Evolutionary conservation across 2,329 filamentous ascomycete genomes (phyloP).

Genomic region (Fusarium keratoplasticum): DNA sequence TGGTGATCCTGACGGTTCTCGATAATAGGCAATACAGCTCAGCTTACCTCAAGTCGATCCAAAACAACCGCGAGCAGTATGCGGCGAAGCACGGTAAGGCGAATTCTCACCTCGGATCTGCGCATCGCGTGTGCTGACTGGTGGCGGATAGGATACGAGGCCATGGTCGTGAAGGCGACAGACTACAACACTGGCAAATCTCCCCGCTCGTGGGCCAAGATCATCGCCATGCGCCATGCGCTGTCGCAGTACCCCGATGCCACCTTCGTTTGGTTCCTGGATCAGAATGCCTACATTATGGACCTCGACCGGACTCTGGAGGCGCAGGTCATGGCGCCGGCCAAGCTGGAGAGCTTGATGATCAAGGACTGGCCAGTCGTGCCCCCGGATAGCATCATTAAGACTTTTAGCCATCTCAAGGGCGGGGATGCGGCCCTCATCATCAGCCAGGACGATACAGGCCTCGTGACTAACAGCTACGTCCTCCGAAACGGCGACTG

Average conservation of each 20-base stretch:
- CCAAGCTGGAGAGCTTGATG: conserved; percentile 81
- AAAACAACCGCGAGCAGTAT: conserved; percentile 86
- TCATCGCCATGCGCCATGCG: conserved; percentile 90
- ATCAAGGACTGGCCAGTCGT: conserved; percentile 87
- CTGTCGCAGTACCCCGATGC: conserved; percentile 82
- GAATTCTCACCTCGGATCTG: neutral
- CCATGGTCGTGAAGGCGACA: conserved; percentile 81
- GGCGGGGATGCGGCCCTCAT: conserved; percentile 84
- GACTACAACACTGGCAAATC: conserved; percentile 78
- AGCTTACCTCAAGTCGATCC: conserved; percentile 78
- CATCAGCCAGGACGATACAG: conserved; percentile 85
- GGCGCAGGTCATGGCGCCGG: conserved; percentile 74
- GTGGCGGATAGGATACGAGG: conserved; percentile 77
- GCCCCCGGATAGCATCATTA: conserved; percentile 96
- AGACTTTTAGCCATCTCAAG: conserved; percentile 87
- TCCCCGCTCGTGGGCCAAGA: conserved; percentile 76
- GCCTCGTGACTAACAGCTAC: conserved; percentile 81
- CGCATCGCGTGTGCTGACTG: conserved; percentile 12
- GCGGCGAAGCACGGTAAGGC: conserved; percentile 84
- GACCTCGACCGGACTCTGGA: conserved; percentile 78
- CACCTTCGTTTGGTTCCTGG: conserved; percentile 88
- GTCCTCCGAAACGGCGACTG: conserved; percentile 87
- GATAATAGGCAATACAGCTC: conserved; percentile 74
- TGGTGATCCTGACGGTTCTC: conserved; percentile 87
- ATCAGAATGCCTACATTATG: conserved; percentile 89